Evolutionary conservation across 2,329 filamentous ascomycete species (phyloP).

Genomic region (Colletotrichum acutatum): DNA sequence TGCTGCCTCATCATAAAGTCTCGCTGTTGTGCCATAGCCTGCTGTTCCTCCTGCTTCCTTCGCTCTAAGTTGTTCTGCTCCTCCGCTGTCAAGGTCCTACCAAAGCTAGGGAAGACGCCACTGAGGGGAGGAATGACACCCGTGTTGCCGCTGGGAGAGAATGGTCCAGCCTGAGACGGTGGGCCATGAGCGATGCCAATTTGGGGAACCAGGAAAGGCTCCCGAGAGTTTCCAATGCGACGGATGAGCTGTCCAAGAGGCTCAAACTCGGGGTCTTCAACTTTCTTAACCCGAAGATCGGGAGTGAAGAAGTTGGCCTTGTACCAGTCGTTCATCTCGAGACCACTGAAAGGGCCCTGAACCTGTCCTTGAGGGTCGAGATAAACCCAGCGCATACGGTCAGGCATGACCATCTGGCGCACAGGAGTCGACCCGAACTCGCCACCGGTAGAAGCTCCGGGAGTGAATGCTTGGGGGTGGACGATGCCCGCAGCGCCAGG

Average conservation of each 20-base stretch:
- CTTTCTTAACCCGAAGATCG: slow-evolving; percentile 92
- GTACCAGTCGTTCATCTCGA: slow-evolving; percentile 99
- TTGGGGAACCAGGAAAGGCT: slow-evolving; percentile 97
- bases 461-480: slow-evolving; percentile 38
- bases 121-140: slow-evolving; percentile 89
- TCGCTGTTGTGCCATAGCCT: slow-evolving; percentile 94
- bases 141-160: slow-evolving; percentile 61
- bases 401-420: slow-evolving; percentile 98
- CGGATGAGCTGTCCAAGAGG: slow-evolving; percentile 94
- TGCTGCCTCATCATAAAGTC: slow-evolving; percentile 92
- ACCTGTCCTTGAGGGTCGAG: slow-evolving; percentile 92
- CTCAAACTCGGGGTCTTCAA: slow-evolving; percentile 94
- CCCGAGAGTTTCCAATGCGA: slow-evolving; percentile 95
- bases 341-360: slow-evolving; percentile 93
- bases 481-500: slow-evolving; percentile 32
- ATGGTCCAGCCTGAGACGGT: slow-evolving; percentile 56
- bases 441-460: slow-evolving; percentile 39
- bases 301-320: slow-evolving; percentile 98
- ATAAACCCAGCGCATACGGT: slow-evolving; percentile 99
- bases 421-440: slow-evolving; percentile 66
- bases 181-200: slow-evolving; percentile 94
- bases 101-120: slow-evolving; percentile 94
- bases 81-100: slow-evolving; percentile 94
- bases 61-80: slow-evolving; percentile 98
- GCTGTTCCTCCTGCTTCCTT: slow-evolving; percentile 97